Base-by-base conservation (phyloP, 2,329 filamentous ascomycete species). In the Claviceps digitariae region DNA sequence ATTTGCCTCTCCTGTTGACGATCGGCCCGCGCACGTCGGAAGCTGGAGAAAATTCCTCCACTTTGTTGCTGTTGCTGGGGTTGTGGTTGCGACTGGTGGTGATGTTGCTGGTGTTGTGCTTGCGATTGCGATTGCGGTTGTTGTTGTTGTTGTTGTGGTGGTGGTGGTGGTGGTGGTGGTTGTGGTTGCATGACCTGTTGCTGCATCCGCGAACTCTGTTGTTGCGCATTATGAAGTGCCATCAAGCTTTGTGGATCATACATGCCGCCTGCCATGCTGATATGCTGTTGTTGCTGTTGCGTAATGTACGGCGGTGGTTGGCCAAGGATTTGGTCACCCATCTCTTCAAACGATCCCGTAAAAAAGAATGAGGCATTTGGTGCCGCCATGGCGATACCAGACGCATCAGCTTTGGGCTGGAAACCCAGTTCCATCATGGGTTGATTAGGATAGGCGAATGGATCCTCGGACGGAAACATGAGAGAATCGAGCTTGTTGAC, bases 381-480 rank as follows among this genome's bases (percentile, higher is more conserved):
- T 8, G 66, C 64, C 50, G 62, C 60, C 62, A 69, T 64, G 50
- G 61, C 61, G 56, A 64, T 58, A 34, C 56, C 54, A 56, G 67
- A 59, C 58, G 66, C 57, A 52, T 64, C 63, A n/a, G 64, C 60
- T 56, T 66, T 67, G 29, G 62, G 59, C 27, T 68, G 67, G 59
- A 66, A 71, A 10, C 74, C 74, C 43, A 79, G 72, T 59, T 80
- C 74, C 71, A 84, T 82, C 72, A 85, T 80, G 0, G 85, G 82
- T 58, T 88, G 85, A 61, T 84, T 88, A 0, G 86, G 86, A 61
- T 91, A 93, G 0, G 83, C 84, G 57, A 91, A 85, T 0, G 87
- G 86, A 60, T 91, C 86, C 36, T 80, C 77, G 0, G 85, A 84
- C 1, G 86, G 83, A 62, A 91, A 91, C 84, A 91, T 90, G 70